Evolutionary conservation across 1,139 yeast species (phyloP), one percentile per base, ranked within the genome.

Genomic region (Zygosaccharomyces sapae): DNA sequence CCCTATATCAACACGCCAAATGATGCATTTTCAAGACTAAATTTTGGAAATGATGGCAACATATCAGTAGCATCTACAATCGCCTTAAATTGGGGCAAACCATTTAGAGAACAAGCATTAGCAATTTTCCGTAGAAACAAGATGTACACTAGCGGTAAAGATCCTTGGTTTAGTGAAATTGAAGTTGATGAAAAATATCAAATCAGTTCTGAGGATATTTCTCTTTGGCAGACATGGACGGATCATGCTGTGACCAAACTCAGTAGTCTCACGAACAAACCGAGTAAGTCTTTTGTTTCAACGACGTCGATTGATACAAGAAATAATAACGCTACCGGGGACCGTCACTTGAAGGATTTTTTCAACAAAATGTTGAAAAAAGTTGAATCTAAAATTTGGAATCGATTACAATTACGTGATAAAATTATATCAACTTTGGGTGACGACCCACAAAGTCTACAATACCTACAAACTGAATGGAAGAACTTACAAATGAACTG

Each of bases 1-100:
- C 89, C 89, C 0, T 81, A 77, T 54, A 58, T 83, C 36, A 71
- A 77, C 24, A 78, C 88, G 0, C 76, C 83, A 0, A 55, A 56
- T 44, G 46, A 37, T 30, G 44, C 51, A 22, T 31, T 43, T 29
- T 38, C 42, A 2, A 9, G 37, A 5, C 10, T 31, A 4, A 41
- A 40, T 30, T 35, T 41, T 19, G 16, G 5, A 2, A 31, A 36
- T 25, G 8, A 13, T 9, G 13, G 20, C 10, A 38, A 29, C 22
- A 13, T 27, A 7, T 35, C 27, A n/a, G 7, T 25, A 29, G 16
- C 40, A 19, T 29, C 38, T 12, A 16, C 24, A 30, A 34, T 13
- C 10, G 22, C 37, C 5, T 13, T 29, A 30, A 13, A 27, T 16
- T 45, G 50, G 50, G 27, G 39, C 3, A 45, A 41, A 27, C 44